Evolutionary conservation across 441 rosid genomes (phyloP).

Genomic region (Euphorbia corollata): DNA sequence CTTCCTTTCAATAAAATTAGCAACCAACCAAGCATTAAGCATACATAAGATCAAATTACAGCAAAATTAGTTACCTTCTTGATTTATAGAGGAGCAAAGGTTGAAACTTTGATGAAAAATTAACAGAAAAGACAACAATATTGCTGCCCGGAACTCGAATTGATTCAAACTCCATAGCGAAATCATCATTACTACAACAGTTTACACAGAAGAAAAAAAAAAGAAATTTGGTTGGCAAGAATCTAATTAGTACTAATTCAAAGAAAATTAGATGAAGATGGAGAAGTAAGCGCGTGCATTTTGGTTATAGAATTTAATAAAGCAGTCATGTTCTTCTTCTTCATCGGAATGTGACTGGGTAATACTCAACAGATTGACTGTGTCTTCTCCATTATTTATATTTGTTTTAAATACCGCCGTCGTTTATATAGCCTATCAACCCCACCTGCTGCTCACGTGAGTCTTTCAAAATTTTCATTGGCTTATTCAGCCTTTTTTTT

Average conservation of each 20-base stretch:
- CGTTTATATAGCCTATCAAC: no score
- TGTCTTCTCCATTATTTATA: no score
- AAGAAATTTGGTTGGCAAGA: neutral
- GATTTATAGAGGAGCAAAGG: conserved; percentile 36
- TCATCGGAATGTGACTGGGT: no score
- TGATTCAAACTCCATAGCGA: conserved; percentile 28
- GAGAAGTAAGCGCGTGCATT: neutral
- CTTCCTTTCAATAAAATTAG: neutral
- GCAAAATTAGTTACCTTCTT: conserved; percentile 40
- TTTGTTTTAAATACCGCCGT: no score
- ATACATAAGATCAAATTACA: neutral
- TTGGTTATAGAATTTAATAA: neutral
- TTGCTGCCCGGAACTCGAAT: conserved; percentile 22
- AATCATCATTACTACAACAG: conserved; percentile 15
- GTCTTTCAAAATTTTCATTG: no score
- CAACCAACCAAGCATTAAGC: neutral
- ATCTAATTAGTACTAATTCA: neutral
- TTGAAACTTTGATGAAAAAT: conserved; percentile 31
- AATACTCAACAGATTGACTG: no score
- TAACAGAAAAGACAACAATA: conserved; percentile 28
- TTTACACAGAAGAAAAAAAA: neutral
- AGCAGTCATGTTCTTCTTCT: no score
- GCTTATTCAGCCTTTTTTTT: no score
- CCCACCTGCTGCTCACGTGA: no score
- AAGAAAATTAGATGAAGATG: neutral